Percentiles rank a stretch among this genome's conserved stretches.
phyloP scores from a whole-genome alignment of 2,329 filamentous ascomycete species.

The Aulographum hederae region DNA sequence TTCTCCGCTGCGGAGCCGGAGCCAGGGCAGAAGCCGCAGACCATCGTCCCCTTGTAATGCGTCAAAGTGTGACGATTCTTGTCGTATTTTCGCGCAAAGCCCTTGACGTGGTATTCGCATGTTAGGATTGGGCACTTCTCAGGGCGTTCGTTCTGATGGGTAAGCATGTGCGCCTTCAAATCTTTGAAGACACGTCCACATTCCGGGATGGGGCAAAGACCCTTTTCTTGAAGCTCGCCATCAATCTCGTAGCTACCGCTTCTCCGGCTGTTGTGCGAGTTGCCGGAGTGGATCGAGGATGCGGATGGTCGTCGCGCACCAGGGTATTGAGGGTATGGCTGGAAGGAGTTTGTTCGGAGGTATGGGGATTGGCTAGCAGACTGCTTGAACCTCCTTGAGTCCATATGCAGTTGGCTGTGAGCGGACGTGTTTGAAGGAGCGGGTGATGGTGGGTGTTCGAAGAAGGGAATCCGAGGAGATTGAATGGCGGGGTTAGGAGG shows the following conservation, averaged over 20 bases:
- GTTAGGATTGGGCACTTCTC: slow-evolving; percentile 88
- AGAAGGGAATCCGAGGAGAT: slow-evolving; percentile 21
- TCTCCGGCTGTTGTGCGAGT: slow-evolving; percentile 38
- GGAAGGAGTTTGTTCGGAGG: slow-evolving; percentile 35
- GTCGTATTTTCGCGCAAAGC: slow-evolving; percentile 89
- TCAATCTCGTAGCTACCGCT: slow-evolving; percentile 21
- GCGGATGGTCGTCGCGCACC: slow-evolving; percentile 46
- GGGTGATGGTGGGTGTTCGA: slow-evolving; percentile 40
- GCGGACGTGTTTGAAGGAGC: slow-evolving; percentile 37
- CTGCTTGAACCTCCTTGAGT: slow-evolving; percentile 23
- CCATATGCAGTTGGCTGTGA: slow-evolving; percentile 21
- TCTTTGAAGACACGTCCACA: slow-evolving; percentile 83
- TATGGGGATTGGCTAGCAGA: slow-evolving; percentile 48
- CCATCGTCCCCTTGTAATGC: slow-evolving; percentile 95
- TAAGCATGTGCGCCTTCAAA: slow-evolving; percentile 84
- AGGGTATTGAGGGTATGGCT: slow-evolving; percentile 17
- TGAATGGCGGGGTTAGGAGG: slow-evolving; percentile 21
- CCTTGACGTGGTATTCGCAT: slow-evolving; percentile 83
- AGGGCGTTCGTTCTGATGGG: slow-evolving; percentile 74
- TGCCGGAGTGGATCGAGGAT: slow-evolving; percentile 50
- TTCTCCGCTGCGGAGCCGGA: slow-evolving; percentile 80
- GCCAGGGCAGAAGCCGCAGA: slow-evolving; percentile 84
- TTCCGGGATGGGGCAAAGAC: slow-evolving; percentile 62
- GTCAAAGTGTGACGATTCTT: slow-evolving; percentile 89
- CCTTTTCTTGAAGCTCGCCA: slow-evolving; percentile 45